Percentiles rank a stretch among this genome's conserved stretches.
Conservation (phyloP, 2,329 filamentous ascomycete genomes). For the Aureobasidium uvarum region DNA sequence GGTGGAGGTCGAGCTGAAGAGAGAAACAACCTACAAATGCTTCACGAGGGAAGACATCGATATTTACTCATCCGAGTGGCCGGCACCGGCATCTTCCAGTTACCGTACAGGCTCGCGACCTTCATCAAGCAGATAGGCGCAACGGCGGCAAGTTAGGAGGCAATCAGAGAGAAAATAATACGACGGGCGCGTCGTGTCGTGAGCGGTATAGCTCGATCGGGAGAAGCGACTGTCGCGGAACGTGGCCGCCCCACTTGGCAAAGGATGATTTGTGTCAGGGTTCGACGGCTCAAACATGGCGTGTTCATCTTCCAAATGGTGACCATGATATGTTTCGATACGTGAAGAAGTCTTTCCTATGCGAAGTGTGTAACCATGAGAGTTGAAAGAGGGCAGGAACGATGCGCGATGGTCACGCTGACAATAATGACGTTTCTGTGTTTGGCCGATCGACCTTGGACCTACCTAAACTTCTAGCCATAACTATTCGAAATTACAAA, state of each 20-base stretch:
- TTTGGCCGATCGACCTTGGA: neutral
- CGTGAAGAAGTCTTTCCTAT: neutral
- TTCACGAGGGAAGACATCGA: neutral
- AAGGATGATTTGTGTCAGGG: slow-evolving; percentile 7
- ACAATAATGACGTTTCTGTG: slow-evolving; percentile 13
- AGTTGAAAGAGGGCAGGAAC: neutral
- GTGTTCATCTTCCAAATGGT: neutral
- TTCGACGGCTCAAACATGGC: neutral
- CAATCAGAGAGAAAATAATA: neutral
- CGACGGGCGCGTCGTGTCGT: neutral
- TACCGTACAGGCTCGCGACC: neutral
- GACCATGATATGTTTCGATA: neutral
- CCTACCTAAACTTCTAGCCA: slow-evolving; percentile 3
- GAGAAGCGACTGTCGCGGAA: slow-evolving; percentile 13
- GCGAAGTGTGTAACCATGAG: neutral
- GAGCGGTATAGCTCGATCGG: slow-evolving; percentile 12
- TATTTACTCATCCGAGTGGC: neutral
- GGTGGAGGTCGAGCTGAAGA: neutral
- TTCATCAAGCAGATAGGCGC: neutral
- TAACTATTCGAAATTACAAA: neutral
- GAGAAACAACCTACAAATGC: neutral
- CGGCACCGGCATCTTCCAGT: neutral
- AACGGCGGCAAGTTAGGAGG: neutral
- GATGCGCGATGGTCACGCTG: slow-evolving; percentile 3
- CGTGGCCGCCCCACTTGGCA: neutral